phyloP scores from a whole-genome alignment of 257 asterid genomes.

The Paulownia fortunei region DNA sequence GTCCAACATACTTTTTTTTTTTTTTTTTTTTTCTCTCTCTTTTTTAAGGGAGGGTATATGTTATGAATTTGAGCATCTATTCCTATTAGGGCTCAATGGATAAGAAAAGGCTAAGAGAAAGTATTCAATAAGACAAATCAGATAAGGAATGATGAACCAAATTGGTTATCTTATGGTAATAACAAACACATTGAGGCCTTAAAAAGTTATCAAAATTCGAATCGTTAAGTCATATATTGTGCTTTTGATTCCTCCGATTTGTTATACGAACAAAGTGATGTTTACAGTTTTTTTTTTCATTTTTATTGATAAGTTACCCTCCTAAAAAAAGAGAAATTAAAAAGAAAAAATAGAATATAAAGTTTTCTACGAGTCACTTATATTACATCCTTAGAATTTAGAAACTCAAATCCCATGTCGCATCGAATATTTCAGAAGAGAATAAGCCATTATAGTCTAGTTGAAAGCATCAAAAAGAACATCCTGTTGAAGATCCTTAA shows the following conservation, averaged over 20 bases:
- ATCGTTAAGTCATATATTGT: not conserved
- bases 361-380: no score
- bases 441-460: not conserved
- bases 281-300: no score
- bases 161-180: not conserved
- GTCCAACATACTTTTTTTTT: no score
- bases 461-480: conserved; percentile 24
- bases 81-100: conserved; percentile 12
- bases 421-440: conserved; percentile 7
- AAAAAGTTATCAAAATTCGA: not conserved
- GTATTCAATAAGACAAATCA: not conserved
- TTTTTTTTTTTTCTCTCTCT: not conserved
- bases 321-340: no score
- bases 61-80: conserved; percentile 24
- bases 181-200: not conserved
- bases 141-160: not conserved
- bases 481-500: conserved; percentile 22
- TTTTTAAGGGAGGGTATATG: conserved; percentile 1
- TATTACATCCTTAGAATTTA: not conserved
- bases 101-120: not conserved
- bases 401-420: not conserved
- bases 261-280: conserved; percentile 11
- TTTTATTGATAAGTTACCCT: no score
- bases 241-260: conserved; percentile 4
- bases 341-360: not conserved